Evolutionary conservation across 768 basidiomycete species (phyloP), one percentile per base, ranked within the genome.

Genomic region (Boletus coccyginus): DNA sequence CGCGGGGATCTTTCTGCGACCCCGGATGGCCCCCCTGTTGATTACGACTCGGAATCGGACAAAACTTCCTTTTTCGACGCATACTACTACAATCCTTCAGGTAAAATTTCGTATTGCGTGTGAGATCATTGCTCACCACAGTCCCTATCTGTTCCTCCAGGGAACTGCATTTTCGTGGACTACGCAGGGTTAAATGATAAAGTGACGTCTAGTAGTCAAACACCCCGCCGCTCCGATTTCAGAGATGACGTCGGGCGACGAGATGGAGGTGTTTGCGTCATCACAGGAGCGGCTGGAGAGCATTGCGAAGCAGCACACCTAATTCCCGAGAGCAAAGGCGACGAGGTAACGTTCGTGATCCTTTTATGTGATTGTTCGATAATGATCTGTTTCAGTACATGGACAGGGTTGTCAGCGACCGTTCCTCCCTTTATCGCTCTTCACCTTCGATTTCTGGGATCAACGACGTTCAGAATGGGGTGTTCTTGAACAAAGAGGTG

Each of bases 211-310:
- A 14, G 21, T 9, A 7, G 5, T 1, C 42, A 0, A 27, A 43
- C 42, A 24, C 4, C 1, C 1, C 1, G 19, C n/a, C 6, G 11
- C 40, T 0, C 0, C 3, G 5, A 17, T 24, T 43, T 24, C 42
- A 14, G 42, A 43, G 3, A 5, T 7, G 24, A 14, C 7, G 21
- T 43, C 7, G 0, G 24, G 9, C 21, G 1, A 14, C 24, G 8
- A 24, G 42, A 43, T 43, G 42, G 21, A 8, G 7, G 8, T 3
- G 10, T 7, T 2, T 41, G 40, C 19, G 5, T 41, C 19, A 11
- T 41, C 11, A 41, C 19, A 41, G 7, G 10, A 6, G 0, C 0
- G 0, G 1, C 5, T 19, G 40, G 10, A 21, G 10, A 0, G 3
- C 0, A 9, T 7, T 24, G 42, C 16, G 13, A 43, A 8, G 42